phyloP scores from a whole-genome alignment of 2,329 filamentous ascomycete species.

The Colletotrichum cuscutae region DNA sequence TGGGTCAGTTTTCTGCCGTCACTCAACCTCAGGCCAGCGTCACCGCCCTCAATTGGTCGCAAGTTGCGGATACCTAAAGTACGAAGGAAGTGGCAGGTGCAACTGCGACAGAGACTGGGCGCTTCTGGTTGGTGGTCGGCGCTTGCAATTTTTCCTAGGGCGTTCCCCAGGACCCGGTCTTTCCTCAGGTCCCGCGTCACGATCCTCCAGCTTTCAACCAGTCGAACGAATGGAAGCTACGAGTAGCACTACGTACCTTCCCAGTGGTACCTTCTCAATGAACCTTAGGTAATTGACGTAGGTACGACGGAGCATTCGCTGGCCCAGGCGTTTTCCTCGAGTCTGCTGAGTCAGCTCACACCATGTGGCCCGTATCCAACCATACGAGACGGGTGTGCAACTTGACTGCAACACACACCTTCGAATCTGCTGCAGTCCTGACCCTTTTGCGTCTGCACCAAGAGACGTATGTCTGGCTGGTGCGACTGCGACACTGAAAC shows the following conservation, averaged over 20 bases:
- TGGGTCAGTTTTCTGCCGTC: conserved; percentile 17
- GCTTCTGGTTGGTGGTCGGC: conserved; percentile 10
- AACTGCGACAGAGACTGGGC: not conserved
- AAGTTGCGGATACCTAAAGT: not conserved
- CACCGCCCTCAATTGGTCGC: conserved; percentile 4
- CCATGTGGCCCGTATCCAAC: not conserved
- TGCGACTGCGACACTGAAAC: conserved; percentile 23
- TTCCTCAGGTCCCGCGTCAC: not conserved
- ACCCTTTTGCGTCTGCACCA: conserved; percentile 16
- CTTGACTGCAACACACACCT: conserved; percentile 2
- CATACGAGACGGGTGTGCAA: not conserved
- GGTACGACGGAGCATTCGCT: not conserved
- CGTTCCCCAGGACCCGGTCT: not conserved
- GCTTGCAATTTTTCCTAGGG: conserved; percentile 12
- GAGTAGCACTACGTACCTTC: not conserved
- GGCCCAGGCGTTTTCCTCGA: not conserved
- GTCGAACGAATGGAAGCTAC: not conserved
- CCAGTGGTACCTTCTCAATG: not conserved
- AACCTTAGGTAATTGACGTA: not conserved
- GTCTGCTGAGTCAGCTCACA: not conserved
- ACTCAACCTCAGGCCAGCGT: conserved; percentile 18
- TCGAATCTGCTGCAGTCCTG: conserved; percentile 16
- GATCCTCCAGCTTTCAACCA: not conserved
- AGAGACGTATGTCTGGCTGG: not conserved
- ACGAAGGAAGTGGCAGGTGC: not conserved